Percentiles rank a stretch among this genome's conserved stretches.
phyloP scores from a whole-genome alignment of 75 land plant genomes.

The Cryptomeria japonica region DNA sequence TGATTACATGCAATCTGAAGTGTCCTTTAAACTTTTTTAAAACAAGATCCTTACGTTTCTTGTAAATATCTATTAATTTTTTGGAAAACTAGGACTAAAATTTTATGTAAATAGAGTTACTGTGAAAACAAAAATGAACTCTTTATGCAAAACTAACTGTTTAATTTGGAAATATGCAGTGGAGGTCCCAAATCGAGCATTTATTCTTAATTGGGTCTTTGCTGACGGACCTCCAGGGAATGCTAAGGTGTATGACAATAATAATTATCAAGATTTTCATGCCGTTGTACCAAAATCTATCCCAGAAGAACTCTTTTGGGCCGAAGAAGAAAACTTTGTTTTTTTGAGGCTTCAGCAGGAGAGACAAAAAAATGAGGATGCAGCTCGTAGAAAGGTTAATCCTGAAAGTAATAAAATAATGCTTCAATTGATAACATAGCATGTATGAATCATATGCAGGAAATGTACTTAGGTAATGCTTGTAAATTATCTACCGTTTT shows the following conservation, averaged over 20 bases:
- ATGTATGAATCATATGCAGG: not conserved
- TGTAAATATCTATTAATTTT: not conserved
- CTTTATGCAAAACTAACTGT: not conserved
- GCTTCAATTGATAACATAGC: not conserved
- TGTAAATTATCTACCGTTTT: not conserved
- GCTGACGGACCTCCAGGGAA: constrained; percentile 83
- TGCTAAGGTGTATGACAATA: constrained; percentile 81
- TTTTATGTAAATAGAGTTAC: not conserved
- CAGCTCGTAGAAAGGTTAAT: constrained; percentile 62
- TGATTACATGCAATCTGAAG: not conserved
- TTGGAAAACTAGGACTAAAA: not conserved
- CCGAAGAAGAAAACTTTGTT: constrained; percentile 58
- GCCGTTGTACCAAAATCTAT: constrained; percentile 51
- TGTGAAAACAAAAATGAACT: not conserved
- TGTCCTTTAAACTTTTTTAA: not conserved
- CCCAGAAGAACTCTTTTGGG: constrained; percentile 71
- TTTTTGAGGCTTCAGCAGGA: constrained; percentile 66
- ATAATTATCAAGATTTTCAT: constrained; percentile 78
- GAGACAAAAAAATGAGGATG: constrained; percentile 58
- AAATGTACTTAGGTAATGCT: constrained; percentile 1
- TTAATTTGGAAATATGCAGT: constrained; percentile 38
- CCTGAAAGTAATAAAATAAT: not conserved
- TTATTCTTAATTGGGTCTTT: constrained; percentile 88
- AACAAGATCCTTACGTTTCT: not conserved
- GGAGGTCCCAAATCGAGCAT: constrained; percentile 64